Percentiles rank a stretch among this genome's conserved stretches.
Conservation (phyloP, 768 basidiomycete species). For the Cubamyces sp. region DNA sequence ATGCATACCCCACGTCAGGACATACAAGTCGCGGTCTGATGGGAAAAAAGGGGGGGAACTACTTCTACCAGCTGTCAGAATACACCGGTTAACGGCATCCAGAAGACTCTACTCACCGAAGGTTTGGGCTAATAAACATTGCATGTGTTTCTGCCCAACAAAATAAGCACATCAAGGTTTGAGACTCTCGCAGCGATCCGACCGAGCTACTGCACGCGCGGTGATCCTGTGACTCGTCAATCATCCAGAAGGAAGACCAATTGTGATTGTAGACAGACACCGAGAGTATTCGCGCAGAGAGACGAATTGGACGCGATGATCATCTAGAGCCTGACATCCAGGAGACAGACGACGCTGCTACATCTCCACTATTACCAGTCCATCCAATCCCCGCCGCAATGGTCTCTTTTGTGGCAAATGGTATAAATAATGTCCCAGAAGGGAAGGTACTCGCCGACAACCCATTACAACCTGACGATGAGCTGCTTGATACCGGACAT, state of each 20-base stretch:
- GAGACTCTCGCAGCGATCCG: background rate
- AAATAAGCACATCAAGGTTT: background rate
- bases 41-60: background rate
- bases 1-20: background rate
- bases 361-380: slow-evolving; percentile 7
- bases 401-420: slow-evolving; percentile 16
- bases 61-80: no score
- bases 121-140: background rate
- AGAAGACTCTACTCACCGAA: slow-evolving; percentile 2
- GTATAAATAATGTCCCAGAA: slow-evolving; percentile 13
- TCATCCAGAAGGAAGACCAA: background rate
- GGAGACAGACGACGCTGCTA: slow-evolving; percentile 21
- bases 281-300: background rate
- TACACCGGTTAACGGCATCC: no score
- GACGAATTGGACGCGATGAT: background rate
- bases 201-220: background rate
- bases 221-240: background rate
- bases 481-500: slow-evolving; percentile 92
- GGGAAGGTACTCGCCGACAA: background rate
- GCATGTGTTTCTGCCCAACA: background rate
- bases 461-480: slow-evolving; percentile 64
- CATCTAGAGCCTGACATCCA: slow-evolving; percentile 17
- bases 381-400: slow-evolving; percentile 7
- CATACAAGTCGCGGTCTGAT: slow-evolving; percentile 3
- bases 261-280: background rate